Evolutionary conservation across 768 basidiomycete species (phyloP), one percentile per base, ranked within the genome.

Genomic region (Gelatoporia subvermispora): DNA sequence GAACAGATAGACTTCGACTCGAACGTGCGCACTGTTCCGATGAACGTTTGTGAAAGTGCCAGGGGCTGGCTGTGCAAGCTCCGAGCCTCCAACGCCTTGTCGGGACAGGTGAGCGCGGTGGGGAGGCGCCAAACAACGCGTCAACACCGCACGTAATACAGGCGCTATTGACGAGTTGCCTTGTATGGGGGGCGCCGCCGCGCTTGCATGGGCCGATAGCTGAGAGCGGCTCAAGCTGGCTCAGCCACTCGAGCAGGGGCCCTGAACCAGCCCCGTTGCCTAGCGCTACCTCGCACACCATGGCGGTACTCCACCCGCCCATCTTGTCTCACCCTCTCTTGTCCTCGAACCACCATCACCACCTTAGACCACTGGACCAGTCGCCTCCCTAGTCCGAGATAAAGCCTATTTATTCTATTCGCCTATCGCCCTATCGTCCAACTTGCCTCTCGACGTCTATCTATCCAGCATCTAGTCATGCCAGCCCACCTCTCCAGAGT

Each of bases 341-440:
- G 45, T 23, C 28, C 40, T 43, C 46, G 28, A 24, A 42, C 41
- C 46, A 47, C 50, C 35, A 47, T 45, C 45, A 47, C 21, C 39
- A n/a, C n/a, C n/a, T n/a, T n/a, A n/a, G n/a, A n/a, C n/a, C n/a
- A 24, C 45, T 35, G 31, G 36, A 18, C 41, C 22, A 16, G 35
- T 35, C 34, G 15, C 17, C n/a, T 16, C 28, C 36, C 20, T n/a
- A 25, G 22, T 31, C 28, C 28, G 28, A 31, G 7, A 31, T 31
- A 31, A 13, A 31, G 7, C 5, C 28, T 25, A 43, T 25, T 43
- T 16, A 11, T 25, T 13, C 4, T 15, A 35, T 34, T 45, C 13
- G 22, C 39, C 42, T 25, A 11, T 11, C 15, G 16, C 31, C 4
- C 44, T 8, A 25, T 23, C 17, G 28, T 34, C 20, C 31, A 17